A percentile compares a stretch with the other conserved stretches of the same genome.
phyloP scores from a whole-genome alignment of 2,329 filamentous ascomycete genomes.

The Aaosphaeria pasadenensis region DNA sequence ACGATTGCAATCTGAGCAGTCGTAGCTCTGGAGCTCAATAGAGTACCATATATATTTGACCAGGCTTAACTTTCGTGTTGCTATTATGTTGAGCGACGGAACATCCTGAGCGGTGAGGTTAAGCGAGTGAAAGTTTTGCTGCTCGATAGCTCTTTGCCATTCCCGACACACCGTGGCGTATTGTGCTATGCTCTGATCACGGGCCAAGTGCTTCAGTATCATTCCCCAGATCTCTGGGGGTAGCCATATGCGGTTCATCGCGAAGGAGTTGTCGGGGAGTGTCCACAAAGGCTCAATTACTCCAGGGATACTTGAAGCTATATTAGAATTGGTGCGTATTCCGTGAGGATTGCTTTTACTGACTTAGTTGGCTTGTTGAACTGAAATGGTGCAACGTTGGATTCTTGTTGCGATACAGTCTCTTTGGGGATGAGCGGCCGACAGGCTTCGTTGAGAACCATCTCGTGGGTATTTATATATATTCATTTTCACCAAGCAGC shows the following conservation, averaged over 20 bases:
- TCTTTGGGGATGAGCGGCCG: conserved; percentile 2
- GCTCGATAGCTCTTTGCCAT: conserved; percentile 8
- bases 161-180: conserved; percentile 8
- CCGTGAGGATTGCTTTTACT: conserved; percentile 4
- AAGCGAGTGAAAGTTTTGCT: conserved; percentile 4
- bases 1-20: conserved; percentile 5
- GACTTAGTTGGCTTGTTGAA: conserved; percentile 3
- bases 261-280: conserved; percentile 1
- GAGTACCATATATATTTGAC: conserved; percentile 8
- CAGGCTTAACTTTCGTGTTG: conserved; percentile 1
- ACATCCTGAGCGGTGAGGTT: conserved; percentile 4
- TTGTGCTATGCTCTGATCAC: conserved; percentile 3
- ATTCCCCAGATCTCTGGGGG: conserved; percentile 2
- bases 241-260: conserved; percentile 1
- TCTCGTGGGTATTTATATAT: no score
- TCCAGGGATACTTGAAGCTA: conserved; percentile 2
- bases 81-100: conserved; percentile 3
- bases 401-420: conserved; percentile 3
- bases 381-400: conserved; percentile 2
- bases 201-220: conserved; percentile 5
- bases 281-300: conserved; percentile 5
- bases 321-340: conserved; percentile 3
- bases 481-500: conserved; percentile 3
- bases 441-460: no score
- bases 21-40: conserved; percentile 7